Base-by-base conservation (phyloP, 1,284 basidiomycete species). In the Malassezia psittaci region DNA sequence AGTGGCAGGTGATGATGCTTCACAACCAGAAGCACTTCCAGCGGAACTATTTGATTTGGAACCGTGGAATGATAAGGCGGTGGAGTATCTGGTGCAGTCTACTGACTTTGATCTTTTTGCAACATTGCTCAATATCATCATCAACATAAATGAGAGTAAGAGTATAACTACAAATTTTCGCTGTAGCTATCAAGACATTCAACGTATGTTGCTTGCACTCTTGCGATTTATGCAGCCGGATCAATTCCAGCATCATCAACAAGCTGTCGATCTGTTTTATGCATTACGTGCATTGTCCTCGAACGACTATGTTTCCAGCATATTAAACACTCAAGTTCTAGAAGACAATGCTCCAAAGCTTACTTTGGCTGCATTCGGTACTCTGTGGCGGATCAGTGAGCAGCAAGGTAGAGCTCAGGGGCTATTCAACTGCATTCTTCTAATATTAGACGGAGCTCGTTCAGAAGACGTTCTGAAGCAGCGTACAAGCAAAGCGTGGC, bases 231-330 rank as follows among this genome's bases (percentile, higher is more conserved):
- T 96, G 18, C 80, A 81, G 6, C 81, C 83, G 0, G 76, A 83
- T 19, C 82, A 77, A 63, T 79, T 84, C 1, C 78, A 81, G 0
- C 91, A 88, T 70, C 90, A 96, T 73, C 81, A 83, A 40, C 84
- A 88, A 21, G 83, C 86, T 6, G 86, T 88, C 18, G 84, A 81
- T 65, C 78, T 96, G n/a, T 80, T 96, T 15, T 96, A 91, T 90
- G 80, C 55, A 2, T 57, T 65, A 10, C 42, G 57, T 37, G 52
- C 61, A 35, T 51, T 62, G 11, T 34, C 32, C 8, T 35, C 4
- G 53, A 54, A 5, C 49, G 55, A 49, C 49, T 51, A 36, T 47
- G 52, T 13, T 42, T 61, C 33, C 37, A 62, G 32, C 0, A 57
- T 61, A 6, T 49, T 71, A 33, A 57, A 58, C 8, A 41, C 55